Evolutionary conservation across 1,284 basidiomycete species (phyloP).

Genomic region (Pseudomicrostroma phylloplanum): DNA sequence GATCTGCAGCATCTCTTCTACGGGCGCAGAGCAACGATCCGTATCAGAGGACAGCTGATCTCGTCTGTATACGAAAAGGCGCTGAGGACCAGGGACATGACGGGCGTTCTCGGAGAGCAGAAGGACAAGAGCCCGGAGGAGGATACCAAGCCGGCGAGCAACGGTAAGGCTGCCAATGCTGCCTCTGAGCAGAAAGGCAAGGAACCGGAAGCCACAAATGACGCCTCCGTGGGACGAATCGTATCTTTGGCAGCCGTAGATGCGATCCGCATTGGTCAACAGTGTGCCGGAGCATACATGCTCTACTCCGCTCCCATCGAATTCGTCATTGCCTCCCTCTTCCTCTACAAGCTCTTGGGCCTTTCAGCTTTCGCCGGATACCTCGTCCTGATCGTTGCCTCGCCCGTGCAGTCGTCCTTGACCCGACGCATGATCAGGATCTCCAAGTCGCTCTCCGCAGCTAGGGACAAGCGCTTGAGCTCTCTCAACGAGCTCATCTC

Average conservation of each 20-base stretch:
- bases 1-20: slow-evolving; percentile 75
- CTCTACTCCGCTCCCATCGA: slow-evolving; percentile 26
- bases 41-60: slow-evolving; percentile 69
- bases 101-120: slow-evolving; percentile 61
- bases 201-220: slow-evolving; percentile 15
- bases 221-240: slow-evolving; percentile 26
- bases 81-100: slow-evolving; percentile 73
- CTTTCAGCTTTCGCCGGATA: slow-evolving; percentile 30
- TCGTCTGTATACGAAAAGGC: slow-evolving; percentile 83
- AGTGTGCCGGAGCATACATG: slow-evolving; percentile 15
- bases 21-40: slow-evolving; percentile 60
- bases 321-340: slow-evolving; percentile 23
- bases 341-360: slow-evolving; percentile 33
- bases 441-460: slow-evolving; percentile 11
- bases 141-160: slow-evolving; percentile 25
- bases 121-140: slow-evolving; percentile 21
- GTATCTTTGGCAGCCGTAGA: slow-evolving; percentile 27
- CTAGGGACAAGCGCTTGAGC: slow-evolving; percentile 24
- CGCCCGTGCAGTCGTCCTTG: slow-evolving; percentile 22
- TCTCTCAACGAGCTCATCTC: slow-evolving; percentile 28
- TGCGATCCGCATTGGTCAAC: slow-evolving; percentile 14
- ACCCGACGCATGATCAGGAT: slow-evolving; percentile 10
- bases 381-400: slow-evolving; percentile 17
- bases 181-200: background rate
- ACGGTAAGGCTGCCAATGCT: background rate